A percentile compares a stretch with the other conserved stretches of the same genome.
Evolutionary conservation across 345 rosid species (phyloP).

Genomic region (Eucalyptus sideroxylon): DNA sequence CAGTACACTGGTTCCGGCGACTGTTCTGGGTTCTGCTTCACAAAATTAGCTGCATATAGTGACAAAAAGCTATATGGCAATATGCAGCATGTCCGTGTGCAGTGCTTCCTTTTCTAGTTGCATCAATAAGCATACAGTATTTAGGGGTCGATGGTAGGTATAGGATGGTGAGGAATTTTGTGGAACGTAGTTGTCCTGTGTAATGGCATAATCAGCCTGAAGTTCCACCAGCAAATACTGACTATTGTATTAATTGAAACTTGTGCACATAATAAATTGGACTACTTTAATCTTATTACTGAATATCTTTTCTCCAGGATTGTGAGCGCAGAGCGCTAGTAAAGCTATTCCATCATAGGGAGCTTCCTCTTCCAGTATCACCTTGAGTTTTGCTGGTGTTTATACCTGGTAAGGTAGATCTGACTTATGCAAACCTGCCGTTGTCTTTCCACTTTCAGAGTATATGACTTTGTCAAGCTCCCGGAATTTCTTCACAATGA

Average conservation of each 20-base stretch:
- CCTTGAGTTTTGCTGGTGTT: neutral
- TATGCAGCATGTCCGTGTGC: neutral
- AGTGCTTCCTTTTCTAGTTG: neutral
- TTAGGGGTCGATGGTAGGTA: neutral
- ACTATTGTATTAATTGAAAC: neutral
- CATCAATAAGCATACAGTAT: neutral
- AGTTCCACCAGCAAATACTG: neutral
- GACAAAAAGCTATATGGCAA: neutral
- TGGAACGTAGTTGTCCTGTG: neutral
- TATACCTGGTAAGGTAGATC: constrained; percentile 10
- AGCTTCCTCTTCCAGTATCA: constrained; percentile 13
- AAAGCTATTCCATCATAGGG: constrained; percentile 57
- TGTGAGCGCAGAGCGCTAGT: constrained; percentile 75
- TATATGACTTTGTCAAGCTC: neutral
- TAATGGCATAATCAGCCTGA: neutral
- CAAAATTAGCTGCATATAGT: neutral
- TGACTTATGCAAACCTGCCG: neutral
- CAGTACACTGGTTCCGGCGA: neutral
- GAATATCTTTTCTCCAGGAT: constrained; percentile 32
- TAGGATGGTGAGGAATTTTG: neutral
- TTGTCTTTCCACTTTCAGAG: neutral
- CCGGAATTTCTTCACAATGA: neutral
- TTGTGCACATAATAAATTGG: neutral
- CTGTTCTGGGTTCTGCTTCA: neutral
- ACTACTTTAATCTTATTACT: neutral